Conservation (phyloP, 2,329 filamentous ascomycete genomes). For the Claviceps paspali region DNA sequence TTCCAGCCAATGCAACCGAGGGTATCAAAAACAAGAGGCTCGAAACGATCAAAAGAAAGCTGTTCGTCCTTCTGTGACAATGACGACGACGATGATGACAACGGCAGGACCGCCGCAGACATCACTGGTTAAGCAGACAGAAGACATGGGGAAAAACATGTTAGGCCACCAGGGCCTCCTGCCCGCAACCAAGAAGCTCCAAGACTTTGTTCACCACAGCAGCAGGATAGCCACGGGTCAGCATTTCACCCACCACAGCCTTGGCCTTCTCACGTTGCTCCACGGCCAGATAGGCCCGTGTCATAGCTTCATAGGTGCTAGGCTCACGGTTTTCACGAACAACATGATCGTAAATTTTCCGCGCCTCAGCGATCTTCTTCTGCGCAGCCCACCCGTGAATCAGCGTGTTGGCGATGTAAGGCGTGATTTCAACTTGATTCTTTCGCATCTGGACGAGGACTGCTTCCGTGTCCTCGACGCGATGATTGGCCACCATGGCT, state of each 20-base stretch:
- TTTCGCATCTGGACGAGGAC: conserved; percentile 62
- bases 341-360: conserved; percentile 66
- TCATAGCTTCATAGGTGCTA: conserved; percentile 98
- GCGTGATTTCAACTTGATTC: conserved; percentile 68
- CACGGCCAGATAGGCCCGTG: conserved; percentile 72
- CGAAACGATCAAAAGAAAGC: conserved; percentile 5
- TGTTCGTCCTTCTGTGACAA: too few species aligned
- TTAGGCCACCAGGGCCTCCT: conserved; percentile 15
- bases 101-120: too few species aligned
- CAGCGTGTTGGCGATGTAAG: conserved; percentile 95
- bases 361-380: conserved; percentile 65
- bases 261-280: conserved; percentile 67
- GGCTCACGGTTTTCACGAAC: conserved; percentile 71
- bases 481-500: conserved; percentile 88
- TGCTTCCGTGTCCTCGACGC: conserved; percentile 58
- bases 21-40: conserved; percentile 13
- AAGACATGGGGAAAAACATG: too few species aligned
- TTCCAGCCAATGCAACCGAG: conserved; percentile 7
- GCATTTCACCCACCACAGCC: conserved; percentile 73
- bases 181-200: conserved; percentile 59
- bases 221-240: conserved; percentile 75
- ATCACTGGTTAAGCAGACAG: conserved; percentile 2
- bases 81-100: too few species aligned
- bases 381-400: conserved; percentile 92
- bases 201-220: conserved; percentile 90